A percentile compares a stretch with the other conserved stretches of the same genome.
These are phyloP conservation scores for Teratosphaeria destructans DNA, from an alignment of 2,329 filamentous ascomycete genomes.

Conservation along the genomic window DNA sequence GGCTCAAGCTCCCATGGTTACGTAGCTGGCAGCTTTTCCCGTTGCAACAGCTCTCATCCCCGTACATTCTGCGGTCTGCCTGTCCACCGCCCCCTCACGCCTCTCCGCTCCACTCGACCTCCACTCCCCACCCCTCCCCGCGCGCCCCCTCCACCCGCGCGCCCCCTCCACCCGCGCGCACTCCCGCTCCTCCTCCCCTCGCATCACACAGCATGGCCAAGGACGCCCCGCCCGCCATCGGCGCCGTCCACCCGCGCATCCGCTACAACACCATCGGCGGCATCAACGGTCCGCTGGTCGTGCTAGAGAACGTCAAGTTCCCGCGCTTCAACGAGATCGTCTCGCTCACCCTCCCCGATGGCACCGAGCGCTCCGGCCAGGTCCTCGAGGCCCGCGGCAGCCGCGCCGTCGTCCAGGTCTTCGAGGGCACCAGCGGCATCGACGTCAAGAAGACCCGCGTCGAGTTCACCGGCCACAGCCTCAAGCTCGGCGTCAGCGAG, in stretches of 20 bases:
- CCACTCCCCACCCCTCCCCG: neutral
- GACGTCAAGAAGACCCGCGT: slow-evolving; percentile 99
- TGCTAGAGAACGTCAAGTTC: slow-evolving; percentile 98
- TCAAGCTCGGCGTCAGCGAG: slow-evolving; percentile 98
- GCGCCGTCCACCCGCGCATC: slow-evolving; percentile 58
- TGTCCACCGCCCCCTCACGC: neutral
- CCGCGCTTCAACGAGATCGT: slow-evolving; percentile 96
- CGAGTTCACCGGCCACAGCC: slow-evolving; percentile 90
- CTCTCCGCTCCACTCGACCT: neutral
- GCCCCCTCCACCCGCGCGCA: neutral
- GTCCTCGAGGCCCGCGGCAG: slow-evolving; percentile 95
- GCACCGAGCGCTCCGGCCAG: slow-evolving; percentile 84
- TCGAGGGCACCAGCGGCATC: slow-evolving; percentile 92
- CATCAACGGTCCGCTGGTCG: slow-evolving; percentile 95
- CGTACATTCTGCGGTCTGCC: neutral
- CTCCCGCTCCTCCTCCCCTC: too few relatives aligned
- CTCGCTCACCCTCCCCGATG: slow-evolving; percentile 88
- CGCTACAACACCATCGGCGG: slow-evolving; percentile 97
- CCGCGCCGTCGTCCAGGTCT: slow-evolving; percentile 94
- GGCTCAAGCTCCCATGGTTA: neutral
- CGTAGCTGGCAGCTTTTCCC: neutral
- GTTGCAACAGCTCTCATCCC: neutral
- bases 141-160: neutral
- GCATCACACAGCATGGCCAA: slow-evolving; percentile 20
- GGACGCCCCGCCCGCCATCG: slow-evolving; percentile 35